Percentiles rank a stretch among this genome's conserved stretches.
Conservation (phyloP, 345 rosid genomes). For the Angophora floribunda region DNA sequence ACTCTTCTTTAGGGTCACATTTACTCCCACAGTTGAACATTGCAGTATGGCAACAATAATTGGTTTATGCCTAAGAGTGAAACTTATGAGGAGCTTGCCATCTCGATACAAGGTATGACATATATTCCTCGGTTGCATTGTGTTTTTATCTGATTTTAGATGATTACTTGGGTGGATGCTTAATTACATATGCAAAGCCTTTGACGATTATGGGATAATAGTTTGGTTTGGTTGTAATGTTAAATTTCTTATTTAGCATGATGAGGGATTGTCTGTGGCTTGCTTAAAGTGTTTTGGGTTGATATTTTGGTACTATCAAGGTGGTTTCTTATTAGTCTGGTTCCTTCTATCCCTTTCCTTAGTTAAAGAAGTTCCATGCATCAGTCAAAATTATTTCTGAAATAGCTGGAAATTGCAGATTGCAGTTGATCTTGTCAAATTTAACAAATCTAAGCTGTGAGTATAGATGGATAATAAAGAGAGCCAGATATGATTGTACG, state of each 20-base stretch:
- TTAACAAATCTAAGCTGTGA: not conserved
- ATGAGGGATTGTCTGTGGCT: not conserved
- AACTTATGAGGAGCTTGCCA: conserved; percentile 89
- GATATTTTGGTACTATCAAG: not conserved
- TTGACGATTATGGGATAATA: not conserved
- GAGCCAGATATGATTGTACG: not conserved
- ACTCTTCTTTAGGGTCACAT: conserved; percentile 57
- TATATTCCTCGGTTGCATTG: not conserved
- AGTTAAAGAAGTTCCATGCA: not conserved
- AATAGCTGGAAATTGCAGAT: not conserved
- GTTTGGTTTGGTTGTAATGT: not conserved
- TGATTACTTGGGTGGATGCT: not conserved
- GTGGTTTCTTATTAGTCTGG: not conserved
- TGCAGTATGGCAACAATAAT: conserved; percentile 92
- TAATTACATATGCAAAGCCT: not conserved
- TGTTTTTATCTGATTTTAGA: not conserved
- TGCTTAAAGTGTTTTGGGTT: not conserved
- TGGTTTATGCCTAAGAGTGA: conserved; percentile 86
- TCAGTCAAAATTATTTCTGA: not conserved
- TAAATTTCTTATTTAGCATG: not conserved
- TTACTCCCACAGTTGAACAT: conserved; percentile 90
- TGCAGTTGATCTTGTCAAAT: not conserved
- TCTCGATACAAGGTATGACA: conserved; percentile 72
- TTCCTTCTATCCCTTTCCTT: not conserved
- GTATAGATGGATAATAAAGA: not conserved